Percentiles rank a stretch among this genome's conserved stretches.
These are phyloP conservation scores for Hura crepitans DNA, from an alignment of 441 rosid species.

Conservation along the genomic window DNA sequence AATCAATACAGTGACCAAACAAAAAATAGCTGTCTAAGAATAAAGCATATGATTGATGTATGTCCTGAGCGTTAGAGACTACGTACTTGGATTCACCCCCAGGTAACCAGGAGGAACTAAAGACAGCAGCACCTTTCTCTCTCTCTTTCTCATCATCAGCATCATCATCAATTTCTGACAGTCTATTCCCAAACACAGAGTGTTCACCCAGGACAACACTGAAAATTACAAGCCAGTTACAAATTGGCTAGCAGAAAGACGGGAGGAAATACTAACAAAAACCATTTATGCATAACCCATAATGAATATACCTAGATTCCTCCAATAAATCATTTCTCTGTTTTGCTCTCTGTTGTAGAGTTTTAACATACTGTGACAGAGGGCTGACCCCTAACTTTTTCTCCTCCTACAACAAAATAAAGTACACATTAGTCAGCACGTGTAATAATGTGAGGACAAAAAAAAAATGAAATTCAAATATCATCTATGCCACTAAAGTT, in stretches of 20 bases:
- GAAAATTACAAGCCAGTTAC: constrained; percentile 24
- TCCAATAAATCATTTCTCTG: constrained; percentile 61
- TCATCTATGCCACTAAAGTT: background rate
- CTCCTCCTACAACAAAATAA: constrained; percentile 45
- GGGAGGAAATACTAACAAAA: background rate
- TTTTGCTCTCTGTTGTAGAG: constrained; percentile 55
- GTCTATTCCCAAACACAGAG: constrained; percentile 49
- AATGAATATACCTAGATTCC: constrained; percentile 63
- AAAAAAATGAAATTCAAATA: background rate
- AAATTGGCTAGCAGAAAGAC: constrained; percentile 13
- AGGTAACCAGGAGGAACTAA: constrained; percentile 87
- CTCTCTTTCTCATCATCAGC: constrained; percentile 37
- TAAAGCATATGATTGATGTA: background rate
- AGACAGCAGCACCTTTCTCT: constrained; percentile 53
- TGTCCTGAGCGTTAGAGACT: constrained; percentile 3
- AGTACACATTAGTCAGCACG: constrained; percentile 1
- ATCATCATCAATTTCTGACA: constrained; percentile 56
- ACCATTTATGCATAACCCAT: background rate
- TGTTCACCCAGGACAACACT: constrained; percentile 83
- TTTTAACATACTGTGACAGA: constrained; percentile 50
- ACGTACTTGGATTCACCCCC: constrained; percentile 55
- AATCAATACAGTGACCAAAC: background rate
- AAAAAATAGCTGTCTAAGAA: background rate
- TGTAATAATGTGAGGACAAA: background rate
- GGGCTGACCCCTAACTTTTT: constrained; percentile 65